phyloP scores from a whole-genome alignment of 257 asterid genomes.

The Petunia axillaris region DNA sequence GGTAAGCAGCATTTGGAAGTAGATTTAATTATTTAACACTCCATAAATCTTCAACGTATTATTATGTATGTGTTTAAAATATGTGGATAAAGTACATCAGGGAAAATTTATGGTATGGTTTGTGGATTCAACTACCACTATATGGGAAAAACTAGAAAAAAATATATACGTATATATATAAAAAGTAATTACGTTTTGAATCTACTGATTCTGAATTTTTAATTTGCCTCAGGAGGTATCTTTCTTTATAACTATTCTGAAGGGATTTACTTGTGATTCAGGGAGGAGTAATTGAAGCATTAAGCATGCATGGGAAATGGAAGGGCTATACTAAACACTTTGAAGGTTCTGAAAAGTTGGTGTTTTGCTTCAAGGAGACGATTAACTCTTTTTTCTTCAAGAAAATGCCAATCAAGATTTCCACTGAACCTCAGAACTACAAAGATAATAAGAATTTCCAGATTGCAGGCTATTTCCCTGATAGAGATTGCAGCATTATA shows the following conservation, averaged over 20 bases:
- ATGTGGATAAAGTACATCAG: too few species aligned
- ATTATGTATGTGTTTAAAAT: neutral
- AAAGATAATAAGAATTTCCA: constrained; percentile 44
- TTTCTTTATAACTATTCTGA: neutral
- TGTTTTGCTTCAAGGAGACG: constrained; percentile 71
- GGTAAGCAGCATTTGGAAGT: constrained; percentile 39
- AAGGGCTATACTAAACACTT: constrained; percentile 56
- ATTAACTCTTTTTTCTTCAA: constrained; percentile 47
- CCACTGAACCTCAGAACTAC: constrained; percentile 48
- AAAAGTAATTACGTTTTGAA: too few species aligned
- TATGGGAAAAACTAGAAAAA: too few species aligned
- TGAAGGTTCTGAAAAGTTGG: constrained; percentile 58
- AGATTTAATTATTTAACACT: neutral
- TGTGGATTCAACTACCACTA: too few species aligned
- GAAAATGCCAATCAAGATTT: constrained; percentile 49
- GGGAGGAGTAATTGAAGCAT: constrained; percentile 79
- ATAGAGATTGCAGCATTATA: constrained; percentile 60
- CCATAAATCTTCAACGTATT: neutral
- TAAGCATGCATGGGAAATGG: constrained; percentile 68
- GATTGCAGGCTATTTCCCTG: constrained; percentile 63
- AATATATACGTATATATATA: too few species aligned
- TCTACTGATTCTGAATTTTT: neutral
- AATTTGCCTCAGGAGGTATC: neutral
- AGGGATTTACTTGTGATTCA: constrained; percentile 26
- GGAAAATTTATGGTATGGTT: too few species aligned